These are phyloP conservation scores for Dictyostelium citrinum DNA, from an alignment of 78 protist genomes.

Conservation along the genomic window DNA sequence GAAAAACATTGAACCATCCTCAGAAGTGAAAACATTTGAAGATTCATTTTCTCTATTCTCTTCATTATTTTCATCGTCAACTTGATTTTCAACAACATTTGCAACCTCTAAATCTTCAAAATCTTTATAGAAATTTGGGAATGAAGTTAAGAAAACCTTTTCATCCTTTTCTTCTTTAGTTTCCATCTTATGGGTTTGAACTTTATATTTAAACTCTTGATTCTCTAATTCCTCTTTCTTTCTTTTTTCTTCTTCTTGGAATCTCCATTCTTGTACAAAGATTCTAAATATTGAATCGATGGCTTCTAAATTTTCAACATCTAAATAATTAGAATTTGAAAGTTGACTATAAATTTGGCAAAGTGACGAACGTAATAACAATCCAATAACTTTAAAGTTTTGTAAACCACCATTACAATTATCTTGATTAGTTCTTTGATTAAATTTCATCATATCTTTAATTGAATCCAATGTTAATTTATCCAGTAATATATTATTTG, in stretches of 20 bases:
- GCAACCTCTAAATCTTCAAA: constrained; percentile 67
- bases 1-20: not conserved
- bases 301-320: not conserved
- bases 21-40: not conserved
- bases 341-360: constrained; percentile 16
- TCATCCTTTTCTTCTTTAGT: constrained; percentile 75
- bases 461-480: not conserved
- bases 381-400: constrained; percentile 10
- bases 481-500: constrained; percentile 2
- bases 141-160: constrained; percentile 39
- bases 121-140: constrained; percentile 80
- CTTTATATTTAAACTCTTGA: constrained; percentile 43
- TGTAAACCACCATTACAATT: not conserved
- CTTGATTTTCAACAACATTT: not conserved
- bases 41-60: not conserved
- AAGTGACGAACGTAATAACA: constrained; percentile 21
- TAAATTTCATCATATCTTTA: constrained; percentile 18
- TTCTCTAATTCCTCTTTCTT: constrained; percentile 39
- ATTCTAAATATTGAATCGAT: constrained; percentile 70
- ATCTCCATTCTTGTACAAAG: constrained; percentile 48
- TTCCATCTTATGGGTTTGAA: constrained; percentile 71
- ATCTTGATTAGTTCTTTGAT: not conserved
- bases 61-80: constrained; percentile 30
- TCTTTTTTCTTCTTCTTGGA: constrained; percentile 54
- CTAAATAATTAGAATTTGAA: constrained; percentile 1